These are phyloP conservation scores for Fusarium sp. DNA, from an alignment of 2,329 filamentous ascomycete species.

Conservation along the genomic window DNA sequence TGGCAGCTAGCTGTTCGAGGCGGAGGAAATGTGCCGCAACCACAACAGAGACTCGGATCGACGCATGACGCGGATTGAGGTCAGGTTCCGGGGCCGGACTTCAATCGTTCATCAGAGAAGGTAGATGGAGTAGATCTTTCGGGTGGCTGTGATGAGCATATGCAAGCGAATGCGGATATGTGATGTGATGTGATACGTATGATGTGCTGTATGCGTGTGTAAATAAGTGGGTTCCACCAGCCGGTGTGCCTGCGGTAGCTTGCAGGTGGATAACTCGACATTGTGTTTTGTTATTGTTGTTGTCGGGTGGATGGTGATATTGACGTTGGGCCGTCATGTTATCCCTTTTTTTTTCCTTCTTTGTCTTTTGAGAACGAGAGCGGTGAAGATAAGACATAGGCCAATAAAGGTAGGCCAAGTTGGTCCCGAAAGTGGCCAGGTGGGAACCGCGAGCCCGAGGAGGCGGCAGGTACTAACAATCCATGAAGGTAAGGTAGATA, in stretches of 20 bases:
- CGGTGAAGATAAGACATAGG: conserved; percentile 17
- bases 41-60: conserved; percentile 36
- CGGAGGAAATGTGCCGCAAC: conserved; percentile 23
- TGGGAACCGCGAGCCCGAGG: conserved; percentile 10
- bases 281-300: conserved; percentile 22
- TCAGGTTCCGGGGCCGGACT: conserved; percentile 7
- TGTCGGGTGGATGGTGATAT: conserved; percentile 26
- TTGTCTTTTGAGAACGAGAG: neutral
- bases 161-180: conserved; percentile 35
- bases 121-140: conserved; percentile 26
- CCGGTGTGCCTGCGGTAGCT: conserved; percentile 30
- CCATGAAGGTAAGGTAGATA: neutral
- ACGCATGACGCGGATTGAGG: conserved; percentile 26
- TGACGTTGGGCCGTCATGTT: conserved; percentile 10
- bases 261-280: conserved; percentile 8
- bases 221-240: conserved; percentile 15
- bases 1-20: neutral
- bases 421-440: conserved; percentile 21
- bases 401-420: conserved; percentile 13
- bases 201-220: conserved; percentile 25
- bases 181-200: conserved; percentile 32
- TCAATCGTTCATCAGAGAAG: conserved; percentile 22
- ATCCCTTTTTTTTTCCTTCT: conserved; percentile 3
- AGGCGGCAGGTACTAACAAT: neutral
- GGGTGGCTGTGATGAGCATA: conserved; percentile 37